Conservation (phyloP, 495 filamentous ascomycete genomes). For the Gamarada debralockiae region DNA sequence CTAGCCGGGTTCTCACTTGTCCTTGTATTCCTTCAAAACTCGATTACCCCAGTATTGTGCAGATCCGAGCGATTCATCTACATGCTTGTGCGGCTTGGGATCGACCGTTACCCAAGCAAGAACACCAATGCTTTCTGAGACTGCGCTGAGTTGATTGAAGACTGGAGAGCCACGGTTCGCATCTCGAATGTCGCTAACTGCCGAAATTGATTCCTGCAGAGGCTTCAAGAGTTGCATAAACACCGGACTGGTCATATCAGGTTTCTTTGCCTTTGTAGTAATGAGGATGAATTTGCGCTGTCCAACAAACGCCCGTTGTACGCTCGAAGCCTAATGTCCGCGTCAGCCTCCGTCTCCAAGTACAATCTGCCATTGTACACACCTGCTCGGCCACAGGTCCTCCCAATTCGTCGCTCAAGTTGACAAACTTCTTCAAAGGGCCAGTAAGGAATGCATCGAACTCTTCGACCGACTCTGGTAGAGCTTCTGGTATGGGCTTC, state of each 20-base stretch:
- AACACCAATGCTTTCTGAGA: constrained; percentile 83
- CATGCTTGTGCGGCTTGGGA: constrained; percentile 73
- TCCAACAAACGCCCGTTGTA: constrained; percentile 55
- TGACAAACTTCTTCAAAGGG: constrained; percentile 73
- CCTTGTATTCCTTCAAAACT: constrained; percentile 83
- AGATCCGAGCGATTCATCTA: constrained; percentile 70
- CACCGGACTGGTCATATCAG: constrained; percentile 61
- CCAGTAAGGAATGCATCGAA: constrained; percentile 77
- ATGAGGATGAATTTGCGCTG: constrained; percentile 85
- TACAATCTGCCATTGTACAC: neutral
- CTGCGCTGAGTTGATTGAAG: constrained; percentile 75
- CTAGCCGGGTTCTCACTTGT: constrained; percentile 55
- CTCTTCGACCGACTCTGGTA: constrained; percentile 77
- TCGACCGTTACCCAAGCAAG: constrained; percentile 83
- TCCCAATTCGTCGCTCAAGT: constrained; percentile 72
- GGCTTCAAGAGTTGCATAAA: constrained; percentile 63
- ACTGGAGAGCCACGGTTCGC: constrained; percentile 65
- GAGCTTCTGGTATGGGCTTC: constrained; percentile 47
- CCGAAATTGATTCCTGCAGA: constrained; percentile 73
- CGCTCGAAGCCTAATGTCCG: constrained; percentile 20
- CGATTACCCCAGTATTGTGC: constrained; percentile 91
- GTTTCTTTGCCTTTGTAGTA: constrained; percentile 89
- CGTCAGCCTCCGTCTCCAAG: constrained; percentile 3
- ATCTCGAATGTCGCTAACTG: constrained; percentile 73
- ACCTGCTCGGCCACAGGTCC: constrained; percentile 74